Evolutionary conservation across 192 early-diverging fungal species (phyloP), one percentile per base, ranked within the genome.

Genomic region (Coemansia sp.): DNA sequence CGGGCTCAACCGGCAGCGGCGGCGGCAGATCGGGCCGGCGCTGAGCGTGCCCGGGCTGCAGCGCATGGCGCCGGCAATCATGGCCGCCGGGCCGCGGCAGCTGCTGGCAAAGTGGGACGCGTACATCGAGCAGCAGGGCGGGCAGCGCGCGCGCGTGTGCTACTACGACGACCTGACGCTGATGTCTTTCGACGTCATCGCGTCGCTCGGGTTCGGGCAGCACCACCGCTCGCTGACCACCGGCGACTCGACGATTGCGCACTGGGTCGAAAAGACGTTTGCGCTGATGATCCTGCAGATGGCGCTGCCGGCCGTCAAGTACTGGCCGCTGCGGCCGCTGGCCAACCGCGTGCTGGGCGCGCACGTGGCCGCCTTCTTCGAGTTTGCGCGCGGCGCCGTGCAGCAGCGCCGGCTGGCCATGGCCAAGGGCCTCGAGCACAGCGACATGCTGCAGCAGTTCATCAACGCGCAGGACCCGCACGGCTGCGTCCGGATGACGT

Each of bases 391-490:
- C 35, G 22, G 7, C 5, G 62, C 64, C 15, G 60, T 67, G 35
- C 26, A 46, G 17, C 38, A 54, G 48, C 67, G 68, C 53, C 34
- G 53, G 25, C 44, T 40, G 11, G 35, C 44, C 35, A 21, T 58
- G 27, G 15, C 48, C 10, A 31, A 49, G n/a, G 46, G 46, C 20
- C 15, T 31, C 10, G 27, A 14, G 3, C 19, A 5, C 22, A 64
- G 45, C 3, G 39, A 28, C 28, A 67, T 70, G 27, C 62, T 77
- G 21, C 68, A 77, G 30, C 31, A 46, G 17, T 64, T 77, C 19
- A 62, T 77, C 7, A 68, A 77, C 26, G 55, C 62, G 22, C 55
- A 63, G 22, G 68, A 67, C 26, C 62, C 67, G 2, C 58, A 62
- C 40, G 48, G 58, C 21, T 52, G 42, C 2, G 23, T 45, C 45